Evolutionary conservation across 352 stramenopile species (phyloP).

Genomic region (Blastocystis hominis): DNA sequence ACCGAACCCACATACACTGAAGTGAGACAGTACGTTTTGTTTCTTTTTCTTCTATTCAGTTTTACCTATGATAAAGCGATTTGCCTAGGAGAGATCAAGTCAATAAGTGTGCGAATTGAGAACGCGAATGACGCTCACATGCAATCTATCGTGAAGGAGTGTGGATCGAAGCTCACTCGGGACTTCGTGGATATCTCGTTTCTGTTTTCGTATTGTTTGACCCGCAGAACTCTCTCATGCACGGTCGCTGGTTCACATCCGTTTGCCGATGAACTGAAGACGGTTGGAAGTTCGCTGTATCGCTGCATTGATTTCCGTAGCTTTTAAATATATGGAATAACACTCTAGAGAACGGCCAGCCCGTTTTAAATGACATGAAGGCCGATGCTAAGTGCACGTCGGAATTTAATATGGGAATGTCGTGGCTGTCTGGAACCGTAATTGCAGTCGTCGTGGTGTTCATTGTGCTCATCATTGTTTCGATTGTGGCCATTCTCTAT

Average conservation of each 20-base stretch:
- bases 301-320: neutral
- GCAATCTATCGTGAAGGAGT: neutral
- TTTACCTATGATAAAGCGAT: neutral
- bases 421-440: neutral
- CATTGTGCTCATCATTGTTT: neutral
- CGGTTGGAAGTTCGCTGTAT: neutral
- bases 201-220: neutral
- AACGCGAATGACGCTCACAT: neutral
- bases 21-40: neutral
- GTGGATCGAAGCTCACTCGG: neutral
- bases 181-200: conserved; percentile 43
- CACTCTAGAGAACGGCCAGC: neutral
- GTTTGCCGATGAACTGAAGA: neutral
- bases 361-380: neutral
- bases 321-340: neutral
- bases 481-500: neutral
- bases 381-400: neutral
- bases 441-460: neutral
- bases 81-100: neutral
- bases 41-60: neutral
- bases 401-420: conserved; percentile 1
- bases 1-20: neutral
- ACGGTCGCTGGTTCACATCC: neutral
- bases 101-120: neutral
- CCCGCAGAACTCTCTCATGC: neutral